A percentile compares a stretch with the other conserved stretches of the same genome.
These are phyloP conservation scores for Phaeoacremonium minimum DNA, from an alignment of 2,329 filamentous ascomycete species.

Conservation along the genomic window DNA sequence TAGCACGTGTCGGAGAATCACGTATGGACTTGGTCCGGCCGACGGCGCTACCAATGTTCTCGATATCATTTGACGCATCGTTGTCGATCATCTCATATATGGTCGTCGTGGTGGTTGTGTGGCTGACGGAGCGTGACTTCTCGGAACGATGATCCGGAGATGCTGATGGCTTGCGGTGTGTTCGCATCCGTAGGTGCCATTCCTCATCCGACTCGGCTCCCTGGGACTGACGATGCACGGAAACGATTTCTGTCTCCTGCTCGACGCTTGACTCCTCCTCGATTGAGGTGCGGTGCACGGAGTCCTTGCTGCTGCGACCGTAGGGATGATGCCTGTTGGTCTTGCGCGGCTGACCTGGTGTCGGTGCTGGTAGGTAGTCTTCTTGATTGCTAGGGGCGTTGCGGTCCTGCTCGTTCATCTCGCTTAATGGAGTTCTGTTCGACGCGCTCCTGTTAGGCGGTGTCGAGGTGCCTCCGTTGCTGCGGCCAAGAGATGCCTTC, in stretches of 20 bases:
- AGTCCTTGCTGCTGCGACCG: conserved; percentile 44
- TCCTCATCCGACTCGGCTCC: conserved; percentile 78
- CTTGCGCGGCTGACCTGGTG: conserved; percentile 92
- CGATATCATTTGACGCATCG: conserved; percentile 64
- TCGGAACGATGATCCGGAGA: conserved; percentile 56
- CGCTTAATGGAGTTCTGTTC: conserved; percentile 81
- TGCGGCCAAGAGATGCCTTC: conserved; percentile 51
- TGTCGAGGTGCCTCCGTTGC: conserved; percentile 70
- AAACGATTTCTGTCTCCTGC: conserved; percentile 56
- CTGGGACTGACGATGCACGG: conserved; percentile 57
- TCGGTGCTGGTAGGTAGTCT: conserved; percentile 90
- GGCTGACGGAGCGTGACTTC: conserved; percentile 68
- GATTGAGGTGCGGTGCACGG: conserved; percentile 31
- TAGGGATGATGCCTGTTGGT: conserved; percentile 77
- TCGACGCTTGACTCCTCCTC: conserved; percentile 50
- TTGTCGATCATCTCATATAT: conserved; percentile 62
- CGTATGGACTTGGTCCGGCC: conserved; percentile 46
- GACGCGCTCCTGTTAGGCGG: conserved; percentile 76
- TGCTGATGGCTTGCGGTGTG: conserved; percentile 60
- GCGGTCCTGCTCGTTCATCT: conserved; percentile 78
- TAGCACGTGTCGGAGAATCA: conserved; percentile 46
- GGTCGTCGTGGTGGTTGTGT: conserved; percentile 69
- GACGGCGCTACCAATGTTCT: conserved; percentile 57
- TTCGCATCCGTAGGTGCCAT: conserved; percentile 69
- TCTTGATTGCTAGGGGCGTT: conserved; percentile 65